These are phyloP conservation scores for Botrytis squamosa DNA, from an alignment of 2,329 filamentous ascomycete species.

Conservation along the genomic window DNA sequence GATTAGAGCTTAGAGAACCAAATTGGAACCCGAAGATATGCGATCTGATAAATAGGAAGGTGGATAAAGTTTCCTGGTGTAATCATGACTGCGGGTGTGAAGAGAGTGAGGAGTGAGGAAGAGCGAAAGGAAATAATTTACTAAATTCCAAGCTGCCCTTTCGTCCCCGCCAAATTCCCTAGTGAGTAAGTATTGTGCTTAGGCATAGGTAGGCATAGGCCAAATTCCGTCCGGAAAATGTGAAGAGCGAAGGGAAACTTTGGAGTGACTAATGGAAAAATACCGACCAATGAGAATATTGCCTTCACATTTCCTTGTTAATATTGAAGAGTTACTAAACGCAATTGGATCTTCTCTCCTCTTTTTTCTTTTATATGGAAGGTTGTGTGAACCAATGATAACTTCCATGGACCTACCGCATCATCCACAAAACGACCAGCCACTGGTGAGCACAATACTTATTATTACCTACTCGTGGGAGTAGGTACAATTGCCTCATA, in stretches of 20 bases:
- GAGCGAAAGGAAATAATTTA: conserved; percentile 13
- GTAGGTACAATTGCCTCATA: neutral
- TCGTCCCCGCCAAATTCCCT: conserved; percentile 19
- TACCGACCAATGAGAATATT: neutral
- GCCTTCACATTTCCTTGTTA: neutral
- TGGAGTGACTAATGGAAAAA: neutral
- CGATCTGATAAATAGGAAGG: conserved; percentile 12
- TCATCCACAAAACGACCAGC: neutral
- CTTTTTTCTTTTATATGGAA: neutral
- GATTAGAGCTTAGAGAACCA: conserved; percentile 13
- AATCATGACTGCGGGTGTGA: conserved; percentile 21
- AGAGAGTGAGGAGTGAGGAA: conserved; percentile 8
- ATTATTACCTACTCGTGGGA: no score
- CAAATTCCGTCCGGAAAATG: conserved; percentile 14
- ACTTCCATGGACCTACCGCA: neutral
- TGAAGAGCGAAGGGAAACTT: neutral
- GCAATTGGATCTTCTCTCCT: neutral
- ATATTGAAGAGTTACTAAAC: neutral
- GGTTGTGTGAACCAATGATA: neutral
- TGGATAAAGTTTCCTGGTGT: conserved; percentile 19
- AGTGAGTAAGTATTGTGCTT: neutral
- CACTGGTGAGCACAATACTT: neutral
- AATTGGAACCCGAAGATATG: conserved; percentile 8
- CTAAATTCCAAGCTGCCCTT: conserved; percentile 12
- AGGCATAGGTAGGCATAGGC: conserved; percentile 13